phyloP scores from a whole-genome alignment of 768 basidiomycete species.

The Boletellus ananiceps region DNA sequence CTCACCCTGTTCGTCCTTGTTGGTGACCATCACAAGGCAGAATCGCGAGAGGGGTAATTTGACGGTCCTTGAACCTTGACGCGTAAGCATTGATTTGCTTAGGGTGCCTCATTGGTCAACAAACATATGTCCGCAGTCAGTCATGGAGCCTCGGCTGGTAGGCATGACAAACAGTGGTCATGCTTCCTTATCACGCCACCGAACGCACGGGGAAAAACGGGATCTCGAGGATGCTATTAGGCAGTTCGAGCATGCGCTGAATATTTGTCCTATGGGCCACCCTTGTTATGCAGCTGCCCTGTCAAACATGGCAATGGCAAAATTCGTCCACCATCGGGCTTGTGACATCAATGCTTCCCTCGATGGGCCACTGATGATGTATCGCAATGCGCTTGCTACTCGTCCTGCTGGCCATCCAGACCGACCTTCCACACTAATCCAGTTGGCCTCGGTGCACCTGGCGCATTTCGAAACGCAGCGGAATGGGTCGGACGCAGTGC shows the following conservation, averaged over 20 bases:
- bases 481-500: neutral
- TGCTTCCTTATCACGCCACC: too few relatives aligned
- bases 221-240: too few relatives aligned
- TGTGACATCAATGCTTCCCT: neutral
- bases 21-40: neutral
- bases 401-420: neutral
- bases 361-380: too few relatives aligned
- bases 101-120: too few relatives aligned
- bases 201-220: too few relatives aligned
- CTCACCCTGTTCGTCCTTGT: neutral
- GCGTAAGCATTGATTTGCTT: neutral
- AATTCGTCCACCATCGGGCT: neutral
- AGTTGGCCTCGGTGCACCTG: neutral
- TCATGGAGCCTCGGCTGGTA: too few relatives aligned
- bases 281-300: too few relatives aligned
- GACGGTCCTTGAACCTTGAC: neutral
- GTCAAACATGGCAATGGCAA: neutral
- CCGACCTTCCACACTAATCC: neutral
- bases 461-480: neutral
- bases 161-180: too few relatives aligned
- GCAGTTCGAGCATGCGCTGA: too few relatives aligned
- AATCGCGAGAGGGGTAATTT: neutral
- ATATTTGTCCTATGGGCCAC: too few relatives aligned
- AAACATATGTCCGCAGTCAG: too few relatives aligned
- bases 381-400: too few relatives aligned